phyloP scores from a whole-genome alignment of 305 asterid genomes.

The Fraxinus angustifolia region DNA sequence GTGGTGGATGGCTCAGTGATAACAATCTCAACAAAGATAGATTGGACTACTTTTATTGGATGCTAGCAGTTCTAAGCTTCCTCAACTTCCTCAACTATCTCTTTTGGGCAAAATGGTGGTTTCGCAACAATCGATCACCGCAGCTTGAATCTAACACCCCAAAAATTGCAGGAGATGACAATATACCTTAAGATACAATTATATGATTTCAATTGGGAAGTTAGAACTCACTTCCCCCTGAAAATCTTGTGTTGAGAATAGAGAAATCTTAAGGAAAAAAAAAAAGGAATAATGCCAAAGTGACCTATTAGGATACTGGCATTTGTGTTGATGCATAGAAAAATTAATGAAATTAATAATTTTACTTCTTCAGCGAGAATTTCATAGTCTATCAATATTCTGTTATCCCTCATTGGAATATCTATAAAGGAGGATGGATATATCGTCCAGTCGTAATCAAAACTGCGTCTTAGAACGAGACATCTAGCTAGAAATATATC shows the following conservation, averaged over 20 bases:
- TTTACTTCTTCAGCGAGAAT: neutral
- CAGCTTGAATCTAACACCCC: slow-evolving; percentile 22
- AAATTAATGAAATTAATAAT: slow-evolving; percentile 15
- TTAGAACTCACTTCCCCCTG: neutral
- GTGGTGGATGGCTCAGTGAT: slow-evolving; percentile 61
- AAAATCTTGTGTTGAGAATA: slow-evolving; percentile 8
- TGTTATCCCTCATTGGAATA: neutral
- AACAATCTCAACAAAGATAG: slow-evolving; percentile 70
- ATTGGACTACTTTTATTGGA: slow-evolving; percentile 74
- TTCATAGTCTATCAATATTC: neutral
- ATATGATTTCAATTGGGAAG: neutral
- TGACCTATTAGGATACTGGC: slow-evolving; percentile 14
- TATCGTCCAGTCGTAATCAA: neutral
- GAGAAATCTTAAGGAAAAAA: neutral
- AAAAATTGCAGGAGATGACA: slow-evolving; percentile 47
- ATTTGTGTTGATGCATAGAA: slow-evolving; percentile 23
- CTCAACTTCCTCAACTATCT: slow-evolving; percentile 66
- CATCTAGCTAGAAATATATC: slow-evolving; percentile 4
- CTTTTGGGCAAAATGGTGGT: slow-evolving; percentile 73
- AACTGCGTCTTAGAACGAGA: neutral
- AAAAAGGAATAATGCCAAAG: slow-evolving; percentile 1
- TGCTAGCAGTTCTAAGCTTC: slow-evolving; percentile 61
- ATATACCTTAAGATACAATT: slow-evolving; percentile 29
- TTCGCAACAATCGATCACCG: slow-evolving; percentile 8
- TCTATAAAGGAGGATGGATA: neutral